A percentile compares a stretch with the other conserved stretches of the same genome.
Conservation (phyloP, 1,284 basidiomycete species). For the Cerioporus squamosus region DNA sequence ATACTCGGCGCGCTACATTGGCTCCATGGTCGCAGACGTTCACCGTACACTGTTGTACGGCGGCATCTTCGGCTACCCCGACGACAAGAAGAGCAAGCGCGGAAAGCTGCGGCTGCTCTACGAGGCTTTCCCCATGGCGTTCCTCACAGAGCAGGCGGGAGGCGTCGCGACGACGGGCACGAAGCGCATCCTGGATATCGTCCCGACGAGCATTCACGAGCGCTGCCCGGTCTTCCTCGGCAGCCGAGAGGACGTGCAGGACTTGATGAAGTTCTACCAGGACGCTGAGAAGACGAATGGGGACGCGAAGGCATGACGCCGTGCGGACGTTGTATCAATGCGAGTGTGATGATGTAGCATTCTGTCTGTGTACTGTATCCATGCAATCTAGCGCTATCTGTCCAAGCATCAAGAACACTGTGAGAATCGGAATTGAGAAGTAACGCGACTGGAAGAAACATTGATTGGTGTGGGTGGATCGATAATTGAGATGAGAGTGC, state of each 20-base stretch:
- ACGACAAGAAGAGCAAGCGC: conserved; percentile 96
- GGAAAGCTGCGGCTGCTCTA: conserved; percentile 96
- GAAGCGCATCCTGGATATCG: conserved; percentile 90
- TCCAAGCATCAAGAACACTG: not conserved
- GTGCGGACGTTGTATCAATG: not conserved
- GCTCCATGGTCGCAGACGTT: conserved; percentile 98
- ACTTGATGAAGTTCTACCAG: conserved; percentile 85
- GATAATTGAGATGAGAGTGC: not conserved
- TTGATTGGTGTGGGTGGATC: no score
- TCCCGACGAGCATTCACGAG: conserved; percentile 90
- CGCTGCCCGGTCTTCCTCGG: conserved; percentile 95
- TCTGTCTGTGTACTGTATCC: conserved; percentile 1
- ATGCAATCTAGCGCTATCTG: conserved; percentile 12
- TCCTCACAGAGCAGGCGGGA: conserved; percentile 95
- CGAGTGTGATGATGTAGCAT: conserved; percentile 12
- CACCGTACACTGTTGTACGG: conserved; percentile 97
- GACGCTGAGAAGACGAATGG: conserved; percentile 25
- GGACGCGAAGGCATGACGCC: conserved; percentile 22
- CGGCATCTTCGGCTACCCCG: conserved; percentile 98
- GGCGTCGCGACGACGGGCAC: conserved; percentile 96
- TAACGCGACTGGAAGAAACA: no score
- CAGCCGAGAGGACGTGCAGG: conserved; percentile 92
- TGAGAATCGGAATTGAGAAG: no score
- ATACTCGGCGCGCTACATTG: conserved; percentile 96
- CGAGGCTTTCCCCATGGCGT: conserved; percentile 99